Evolutionary conservation across 2,329 filamentous ascomycete species (phyloP).

Genomic region (Cladophialophora carrionii): DNA sequence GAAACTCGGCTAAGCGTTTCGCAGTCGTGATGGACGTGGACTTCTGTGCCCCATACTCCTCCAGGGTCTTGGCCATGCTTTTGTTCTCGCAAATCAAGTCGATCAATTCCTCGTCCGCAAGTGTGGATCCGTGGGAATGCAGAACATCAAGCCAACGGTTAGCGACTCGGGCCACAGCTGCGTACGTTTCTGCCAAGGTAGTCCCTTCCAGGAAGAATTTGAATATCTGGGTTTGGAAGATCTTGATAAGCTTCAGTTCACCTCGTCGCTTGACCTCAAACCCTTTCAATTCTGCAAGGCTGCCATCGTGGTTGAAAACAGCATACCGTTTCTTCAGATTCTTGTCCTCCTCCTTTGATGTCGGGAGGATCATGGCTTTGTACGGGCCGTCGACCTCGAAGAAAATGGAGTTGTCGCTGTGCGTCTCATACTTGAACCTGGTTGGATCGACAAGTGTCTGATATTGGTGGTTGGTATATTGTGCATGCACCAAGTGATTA

Average conservation of each 20-base stretch:
- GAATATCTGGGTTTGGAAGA: conserved; percentile 99
- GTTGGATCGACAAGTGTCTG: conserved; percentile 80
- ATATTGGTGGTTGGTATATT: conserved; percentile 97
- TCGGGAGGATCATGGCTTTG: conserved; percentile 94
- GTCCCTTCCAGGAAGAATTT: conserved; percentile 96
- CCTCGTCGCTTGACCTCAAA: conserved; percentile 97
- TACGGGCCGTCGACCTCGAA: conserved; percentile 99
- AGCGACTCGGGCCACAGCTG: conserved; percentile 87
- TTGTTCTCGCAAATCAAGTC: conserved; percentile 99
- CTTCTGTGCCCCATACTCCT: conserved; percentile 94
- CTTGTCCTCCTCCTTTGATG: conserved; percentile 98
- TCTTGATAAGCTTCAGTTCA: conserved; percentile 98
- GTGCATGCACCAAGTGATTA: conserved; percentile 92
- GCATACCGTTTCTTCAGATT: conserved; percentile 99
- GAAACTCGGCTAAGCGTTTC: conserved; percentile 88
- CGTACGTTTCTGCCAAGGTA: conserved; percentile 86
- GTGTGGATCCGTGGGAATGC: conserved; percentile 80
- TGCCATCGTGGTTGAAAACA: conserved; percentile 97
- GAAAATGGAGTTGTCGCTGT: conserved; percentile 99
- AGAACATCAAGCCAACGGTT: conserved; percentile 97
- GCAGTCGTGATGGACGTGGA: conserved; percentile 99
- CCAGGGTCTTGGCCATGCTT: conserved; percentile 94
- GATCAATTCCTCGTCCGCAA: conserved; percentile 96
- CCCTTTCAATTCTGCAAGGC: conserved; percentile 90
- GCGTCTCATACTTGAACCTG: conserved; percentile 89